Percentiles rank a stretch among this genome's conserved stretches.
phyloP scores from a whole-genome alignment of 2,329 filamentous ascomycete species.

The Neonectria hederae region DNA sequence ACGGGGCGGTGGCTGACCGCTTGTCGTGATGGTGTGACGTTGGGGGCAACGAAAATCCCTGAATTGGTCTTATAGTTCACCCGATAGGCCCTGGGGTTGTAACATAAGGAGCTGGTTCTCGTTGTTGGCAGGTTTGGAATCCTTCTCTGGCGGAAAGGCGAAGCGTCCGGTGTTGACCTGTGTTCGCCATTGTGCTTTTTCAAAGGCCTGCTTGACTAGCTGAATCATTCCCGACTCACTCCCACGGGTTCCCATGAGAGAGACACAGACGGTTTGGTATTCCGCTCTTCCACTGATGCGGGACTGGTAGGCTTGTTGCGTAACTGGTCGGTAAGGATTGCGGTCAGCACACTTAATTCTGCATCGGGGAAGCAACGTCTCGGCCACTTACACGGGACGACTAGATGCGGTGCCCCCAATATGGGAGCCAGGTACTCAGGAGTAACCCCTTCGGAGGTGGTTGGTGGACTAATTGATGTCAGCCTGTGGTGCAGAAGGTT shows the following conservation, averaged over 20 bases:
- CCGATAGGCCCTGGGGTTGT: slow-evolving; percentile 18
- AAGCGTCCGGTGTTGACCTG: slow-evolving; percentile 43
- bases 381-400: slow-evolving; percentile 47
- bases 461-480: slow-evolving; percentile 40
- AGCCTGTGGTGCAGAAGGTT: slow-evolving; percentile 23
- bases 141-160: slow-evolving; percentile 40
- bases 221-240: slow-evolving; percentile 42
- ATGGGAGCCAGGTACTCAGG: slow-evolving; percentile 42
- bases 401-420: slow-evolving; percentile 45
- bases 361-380: background rate
- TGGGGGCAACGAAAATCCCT: slow-evolving; percentile 25
- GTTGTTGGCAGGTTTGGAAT: slow-evolving; percentile 10
- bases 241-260: slow-evolving; percentile 42
- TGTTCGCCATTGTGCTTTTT: slow-evolving; percentile 41
- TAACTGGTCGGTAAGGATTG: slow-evolving; percentile 35
- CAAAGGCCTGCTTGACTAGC: slow-evolving; percentile 43
- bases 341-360: slow-evolving; percentile 21
- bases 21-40: slow-evolving; percentile 33
- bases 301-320: slow-evolving; percentile 45
- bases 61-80: slow-evolving; percentile 25
- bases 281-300: slow-evolving; percentile 42
- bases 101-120: slow-evolving; percentile 5
- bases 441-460: slow-evolving; percentile 38
- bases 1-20: slow-evolving; percentile 22
- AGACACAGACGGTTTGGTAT: slow-evolving; percentile 44